Conservation (phyloP, 306 rosid species). For the Prunus fruticosa region DNA sequence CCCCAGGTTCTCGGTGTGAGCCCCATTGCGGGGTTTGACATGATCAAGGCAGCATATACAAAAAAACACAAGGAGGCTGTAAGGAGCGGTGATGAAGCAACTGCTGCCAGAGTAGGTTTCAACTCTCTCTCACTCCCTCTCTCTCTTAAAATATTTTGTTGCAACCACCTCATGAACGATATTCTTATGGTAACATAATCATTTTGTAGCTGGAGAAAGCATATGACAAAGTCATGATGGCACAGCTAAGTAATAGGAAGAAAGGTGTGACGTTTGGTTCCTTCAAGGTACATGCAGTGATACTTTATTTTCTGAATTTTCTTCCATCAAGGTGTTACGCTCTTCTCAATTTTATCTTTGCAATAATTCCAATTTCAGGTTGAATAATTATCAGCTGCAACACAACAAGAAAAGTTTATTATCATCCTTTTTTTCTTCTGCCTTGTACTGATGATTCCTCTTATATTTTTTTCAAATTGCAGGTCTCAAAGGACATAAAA, state of each 20-base stretch:
- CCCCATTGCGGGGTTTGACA: constrained; percentile 76
- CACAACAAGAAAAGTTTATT: neutral
- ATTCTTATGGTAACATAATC: neutral
- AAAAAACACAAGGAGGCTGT: constrained; percentile 78
- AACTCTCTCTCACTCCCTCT: neutral
- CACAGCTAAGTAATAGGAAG: constrained; percentile 84
- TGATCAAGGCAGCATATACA: constrained; percentile 60
- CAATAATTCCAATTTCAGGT: neutral
- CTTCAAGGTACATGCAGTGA: constrained; percentile 55
- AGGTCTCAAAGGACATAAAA: constrained; percentile 97
- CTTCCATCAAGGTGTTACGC: neutral
- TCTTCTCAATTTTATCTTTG: constrained; percentile 7
- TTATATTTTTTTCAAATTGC: constrained; percentile 17
- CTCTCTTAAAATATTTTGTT: neutral
- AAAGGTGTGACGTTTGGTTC: constrained; percentile 89
- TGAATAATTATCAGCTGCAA: neutral
- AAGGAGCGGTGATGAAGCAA: constrained; percentile 66
- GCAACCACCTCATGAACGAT: neutral
- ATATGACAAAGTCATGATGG: constrained; percentile 95
- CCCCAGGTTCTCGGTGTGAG: constrained; percentile 82
- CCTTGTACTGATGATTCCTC: constrained; percentile 18
- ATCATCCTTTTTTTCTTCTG: neutral
- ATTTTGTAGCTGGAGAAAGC: constrained; percentile 77
- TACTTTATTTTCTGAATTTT: neutral
- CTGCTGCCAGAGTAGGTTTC: constrained; percentile 69